Conservation (phyloP, 768 basidiomycete genomes). For the Clathrus columnatus region DNA sequence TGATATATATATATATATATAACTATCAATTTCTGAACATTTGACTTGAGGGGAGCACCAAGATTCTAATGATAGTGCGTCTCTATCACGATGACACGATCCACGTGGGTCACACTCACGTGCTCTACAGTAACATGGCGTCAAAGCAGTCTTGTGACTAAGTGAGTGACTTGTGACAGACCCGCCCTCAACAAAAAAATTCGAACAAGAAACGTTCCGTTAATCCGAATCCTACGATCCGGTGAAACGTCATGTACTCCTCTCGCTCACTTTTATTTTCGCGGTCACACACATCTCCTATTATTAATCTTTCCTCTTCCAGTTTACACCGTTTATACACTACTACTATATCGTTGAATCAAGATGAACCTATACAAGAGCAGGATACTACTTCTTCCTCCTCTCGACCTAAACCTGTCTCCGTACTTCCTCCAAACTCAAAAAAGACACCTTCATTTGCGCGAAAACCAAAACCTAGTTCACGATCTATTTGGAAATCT, state of each 20-base stretch:
- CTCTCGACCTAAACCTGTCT: background rate
- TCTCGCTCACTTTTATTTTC: background rate
- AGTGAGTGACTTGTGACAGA: background rate
- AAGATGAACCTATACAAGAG: background rate
- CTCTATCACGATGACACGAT: background rate
- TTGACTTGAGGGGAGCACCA: too few relatives aligned
- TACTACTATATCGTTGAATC: background rate
- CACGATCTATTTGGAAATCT: slow-evolving; percentile 41
- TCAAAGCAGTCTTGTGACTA: too few relatives aligned
- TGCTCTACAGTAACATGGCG: background rate
- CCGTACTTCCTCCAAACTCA: background rate
- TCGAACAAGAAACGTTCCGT: background rate
- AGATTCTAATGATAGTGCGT: too few relatives aligned
- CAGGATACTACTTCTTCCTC: too few relatives aligned
- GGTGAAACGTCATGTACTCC: background rate
- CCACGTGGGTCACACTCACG: background rate
- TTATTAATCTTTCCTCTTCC: background rate
- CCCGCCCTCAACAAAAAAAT: background rate
- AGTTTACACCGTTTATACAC: background rate
- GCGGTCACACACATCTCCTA: background rate
- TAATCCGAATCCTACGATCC: background rate
- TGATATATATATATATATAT: too few relatives aligned
- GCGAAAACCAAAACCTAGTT: background rate
- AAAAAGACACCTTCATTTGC: background rate
- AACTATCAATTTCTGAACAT: too few relatives aligned